phyloP scores from a whole-genome alignment of 495 filamentous ascomycete species.

The Penicillium taxi region DNA sequence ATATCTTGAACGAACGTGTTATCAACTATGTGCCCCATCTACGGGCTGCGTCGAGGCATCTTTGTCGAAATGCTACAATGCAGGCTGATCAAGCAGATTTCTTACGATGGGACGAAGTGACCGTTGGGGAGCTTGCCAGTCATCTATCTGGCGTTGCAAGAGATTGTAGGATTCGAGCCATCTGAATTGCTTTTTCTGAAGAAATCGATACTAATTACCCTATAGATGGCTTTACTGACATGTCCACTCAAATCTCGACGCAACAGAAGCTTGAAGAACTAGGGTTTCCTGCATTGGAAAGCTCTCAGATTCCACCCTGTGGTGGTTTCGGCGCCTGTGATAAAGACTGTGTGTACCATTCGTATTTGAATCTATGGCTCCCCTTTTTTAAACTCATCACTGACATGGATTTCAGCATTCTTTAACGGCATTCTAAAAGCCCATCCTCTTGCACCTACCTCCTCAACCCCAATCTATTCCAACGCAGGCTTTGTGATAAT shows the following conservation, averaged over 20 bases:
- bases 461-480: conserved; percentile 48
- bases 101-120: conserved; percentile 48
- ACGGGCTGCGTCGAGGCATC: conserved; percentile 5
- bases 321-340: conserved; percentile 13
- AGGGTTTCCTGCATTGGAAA: conserved; percentile 30
- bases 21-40: conserved; percentile 49
- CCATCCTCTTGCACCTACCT: conserved; percentile 42
- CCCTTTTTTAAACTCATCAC: conserved; percentile 6
- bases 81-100: conserved; percentile 24
- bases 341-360: too few relatives aligned
- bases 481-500: conserved; percentile 52
- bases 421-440: conserved; percentile 39
- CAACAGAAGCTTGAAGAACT: conserved; percentile 10
- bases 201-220: conserved; percentile 28
- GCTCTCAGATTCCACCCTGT: conserved; percentile 16
- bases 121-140: conserved; percentile 44
- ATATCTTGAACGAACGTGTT: conserved; percentile 38
- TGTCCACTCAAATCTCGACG: conserved; percentile 31
- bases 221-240: conserved; percentile 17
- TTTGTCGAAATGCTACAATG: conserved; percentile 2
- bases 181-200: conserved; percentile 29
- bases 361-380: too few relatives aligned
- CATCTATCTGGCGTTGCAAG: conserved; percentile 45
- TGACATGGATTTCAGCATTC: conserved; percentile 31
- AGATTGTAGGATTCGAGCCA: conserved; percentile 24